A percentile compares a stretch with the other conserved stretches of the same genome.
Evolutionary conservation across 164 flowering plant species (phyloP).

Genomic region (Warburgia ugandensis): DNA sequence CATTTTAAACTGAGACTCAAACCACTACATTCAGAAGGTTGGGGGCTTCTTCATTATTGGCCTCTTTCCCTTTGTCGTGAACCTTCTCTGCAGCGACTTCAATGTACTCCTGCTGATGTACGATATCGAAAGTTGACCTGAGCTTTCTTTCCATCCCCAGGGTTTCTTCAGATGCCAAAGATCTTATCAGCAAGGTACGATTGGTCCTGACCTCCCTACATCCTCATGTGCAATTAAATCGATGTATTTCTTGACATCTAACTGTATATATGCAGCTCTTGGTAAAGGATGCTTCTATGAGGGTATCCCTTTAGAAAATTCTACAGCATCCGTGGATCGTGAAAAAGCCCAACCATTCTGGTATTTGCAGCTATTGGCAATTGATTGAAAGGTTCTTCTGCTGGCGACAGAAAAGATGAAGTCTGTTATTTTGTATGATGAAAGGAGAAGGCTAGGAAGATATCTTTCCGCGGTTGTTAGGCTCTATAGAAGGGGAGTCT

Average conservation of each 20-base stretch:
- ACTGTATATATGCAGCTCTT: conserved; percentile 50
- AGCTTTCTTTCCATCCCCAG: conserved; percentile 56
- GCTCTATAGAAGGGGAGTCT: no score
- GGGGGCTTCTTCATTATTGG: background rate
- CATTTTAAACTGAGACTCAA: conserved; percentile 85
- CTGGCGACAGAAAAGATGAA: no score
- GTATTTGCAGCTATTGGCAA: no score
- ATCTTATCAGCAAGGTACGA: conserved; percentile 53
- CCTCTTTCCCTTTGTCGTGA: background rate
- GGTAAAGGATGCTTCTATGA: conserved; percentile 73
- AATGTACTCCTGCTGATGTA: conserved; percentile 14
- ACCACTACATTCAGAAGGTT: conserved; percentile 69
- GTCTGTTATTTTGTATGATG: no score
- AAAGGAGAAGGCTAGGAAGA: no score
- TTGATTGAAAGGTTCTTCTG: no score
- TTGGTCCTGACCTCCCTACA: background rate
- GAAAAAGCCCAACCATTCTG: conserved; percentile 50
- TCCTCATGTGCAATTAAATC: background rate
- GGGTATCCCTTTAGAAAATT: conserved; percentile 80
- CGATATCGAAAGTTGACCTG: conserved; percentile 77
- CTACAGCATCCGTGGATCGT: conserved; percentile 87
- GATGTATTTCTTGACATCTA: background rate
- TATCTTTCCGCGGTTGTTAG: no score
- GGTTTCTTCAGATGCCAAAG: conserved; percentile 64
- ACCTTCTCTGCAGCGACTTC: background rate